These are phyloP conservation scores for Leucocoprinus sp. DNA, from an alignment of 768 basidiomycete species.

Conservation along the genomic window DNA sequence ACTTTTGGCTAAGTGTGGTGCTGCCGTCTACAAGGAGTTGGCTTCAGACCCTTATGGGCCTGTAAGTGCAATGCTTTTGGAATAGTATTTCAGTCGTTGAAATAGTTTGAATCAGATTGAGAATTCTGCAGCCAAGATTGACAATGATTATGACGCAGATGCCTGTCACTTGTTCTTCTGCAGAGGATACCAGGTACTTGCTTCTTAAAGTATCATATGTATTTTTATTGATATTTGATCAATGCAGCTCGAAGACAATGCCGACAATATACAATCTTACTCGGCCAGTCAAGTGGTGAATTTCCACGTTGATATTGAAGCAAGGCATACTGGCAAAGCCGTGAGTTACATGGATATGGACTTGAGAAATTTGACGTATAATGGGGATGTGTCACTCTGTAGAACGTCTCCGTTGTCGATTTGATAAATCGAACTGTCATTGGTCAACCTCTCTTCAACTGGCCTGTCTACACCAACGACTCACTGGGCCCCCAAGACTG, in stretches of 20 bases:
- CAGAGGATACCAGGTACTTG: constrained; percentile 21
- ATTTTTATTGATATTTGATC: not conserved
- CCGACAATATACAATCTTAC: constrained; percentile 20
- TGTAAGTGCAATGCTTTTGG: constrained; percentile 16
- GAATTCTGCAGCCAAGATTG: constrained; percentile 21
- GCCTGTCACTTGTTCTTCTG: constrained; percentile 29
- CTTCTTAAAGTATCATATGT: not conserved
- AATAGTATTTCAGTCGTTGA: not conserved
- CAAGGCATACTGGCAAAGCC: constrained; percentile 28
- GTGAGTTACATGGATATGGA: constrained; percentile 14
- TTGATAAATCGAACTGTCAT: constrained; percentile 22
- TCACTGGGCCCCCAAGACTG: constrained; percentile 22
- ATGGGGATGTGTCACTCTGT: not conserved
- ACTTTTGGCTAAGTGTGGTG: constrained; percentile 24
- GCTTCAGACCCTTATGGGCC: constrained; percentile 24
- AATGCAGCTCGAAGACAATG: constrained; percentile 25
- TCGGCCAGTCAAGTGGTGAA: constrained; percentile 22
- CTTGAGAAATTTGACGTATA: too few species aligned
- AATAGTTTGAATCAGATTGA: constrained; percentile 20
- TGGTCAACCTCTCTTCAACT: constrained; percentile 22
- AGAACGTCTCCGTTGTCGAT: constrained; percentile 28
- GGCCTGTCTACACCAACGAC: constrained; percentile 27
- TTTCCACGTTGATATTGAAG: constrained; percentile 24
- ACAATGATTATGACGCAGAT: constrained; percentile 22
- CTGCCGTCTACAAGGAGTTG: constrained; percentile 20